These are phyloP conservation scores for Arthrinium puccinioides DNA, from an alignment of 2,329 filamentous ascomycete species.

Conservation along the genomic window DNA sequence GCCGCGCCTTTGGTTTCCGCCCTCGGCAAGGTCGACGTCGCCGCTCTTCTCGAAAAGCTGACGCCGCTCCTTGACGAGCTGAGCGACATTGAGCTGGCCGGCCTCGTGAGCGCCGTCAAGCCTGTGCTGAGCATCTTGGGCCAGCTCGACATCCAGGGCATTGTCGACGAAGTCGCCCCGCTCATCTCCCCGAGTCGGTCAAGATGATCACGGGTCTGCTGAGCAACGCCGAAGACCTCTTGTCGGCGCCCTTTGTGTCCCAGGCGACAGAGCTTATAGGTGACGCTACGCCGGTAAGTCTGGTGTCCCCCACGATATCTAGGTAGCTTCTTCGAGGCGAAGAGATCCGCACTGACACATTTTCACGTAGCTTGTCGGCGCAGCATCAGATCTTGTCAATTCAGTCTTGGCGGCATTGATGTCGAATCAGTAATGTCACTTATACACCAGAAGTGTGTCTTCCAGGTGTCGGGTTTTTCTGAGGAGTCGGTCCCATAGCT, in stretches of 20 bases:
- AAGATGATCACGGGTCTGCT: constrained; percentile 28
- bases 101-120: constrained; percentile 17
- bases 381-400: no score
- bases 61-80: constrained; percentile 2
- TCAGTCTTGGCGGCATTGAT: no score
- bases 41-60: constrained; percentile 18
- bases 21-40: constrained; percentile 22
- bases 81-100: constrained; percentile 17
- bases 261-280: constrained; percentile 35
- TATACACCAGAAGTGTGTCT: no score
- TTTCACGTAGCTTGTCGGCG: no score
- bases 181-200: constrained; percentile 21
- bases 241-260: constrained; percentile 30
- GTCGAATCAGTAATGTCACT: no score
- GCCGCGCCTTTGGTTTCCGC: constrained; percentile 18
- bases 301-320: no score
- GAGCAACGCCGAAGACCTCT: constrained; percentile 28
- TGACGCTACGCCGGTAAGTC: constrained; percentile 32
- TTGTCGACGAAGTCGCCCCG: constrained; percentile 18
- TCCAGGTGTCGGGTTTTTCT: no score
- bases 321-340: no score
- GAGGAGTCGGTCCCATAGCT: no score
- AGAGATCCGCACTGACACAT: no score
- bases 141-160: constrained; percentile 27
- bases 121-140: constrained; percentile 18